Evolutionary conservation across 345 rosid species (phyloP), one percentile per base, ranked within the genome.

Genomic region (Leavenworthia alabamica): DNA sequence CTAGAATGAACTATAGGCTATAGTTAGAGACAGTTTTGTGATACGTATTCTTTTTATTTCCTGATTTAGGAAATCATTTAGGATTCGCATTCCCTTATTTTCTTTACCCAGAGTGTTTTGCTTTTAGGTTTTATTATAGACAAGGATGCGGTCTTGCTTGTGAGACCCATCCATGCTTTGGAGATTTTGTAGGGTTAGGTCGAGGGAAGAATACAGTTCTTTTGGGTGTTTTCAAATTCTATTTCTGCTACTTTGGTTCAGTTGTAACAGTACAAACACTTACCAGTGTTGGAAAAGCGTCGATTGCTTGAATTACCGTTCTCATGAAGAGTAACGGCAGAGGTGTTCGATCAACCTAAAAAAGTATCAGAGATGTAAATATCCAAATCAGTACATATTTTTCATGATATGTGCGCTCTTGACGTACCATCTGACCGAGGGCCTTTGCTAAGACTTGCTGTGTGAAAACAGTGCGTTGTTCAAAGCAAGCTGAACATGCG

Each of bases 371-470:
- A 33, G 22, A 63, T 16, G 44, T 41, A 58, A 52, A 31, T 41
- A 70, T 45, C 35, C 7, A 26, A 22, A 66, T 57, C 29, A 22
- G 37, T 49, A 56, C 39, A 49, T 53, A 8, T 26, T 33, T 44
- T 35, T 24, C 32, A 64, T 37, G 1, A 50, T 68, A 22, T 58
- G n/a, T 39, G 26, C 39, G 24, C 43, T 24, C n/a, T 45, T 61
- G 54, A 52, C 73, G 54, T 81, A 92, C 99, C 99, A 93, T 83
- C 70, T 86, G 94, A 63, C 85, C 81, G 47, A 93, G 84, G 62
- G 99, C 99, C 82, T 83, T 93, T 12, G 97, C 95, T 72, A 89
- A 74, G 70, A 92, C 97, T 77, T 92, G 97, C 73, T 85, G 96
- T 10, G 95, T 86, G 77, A 92, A 89, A 65, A 92, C 98, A 24